Percentiles rank a stretch among this genome's conserved stretches.
Evolutionary conservation across 2,329 filamentous ascomycete species (phyloP).

Genomic region (Neurospora sp.): DNA sequence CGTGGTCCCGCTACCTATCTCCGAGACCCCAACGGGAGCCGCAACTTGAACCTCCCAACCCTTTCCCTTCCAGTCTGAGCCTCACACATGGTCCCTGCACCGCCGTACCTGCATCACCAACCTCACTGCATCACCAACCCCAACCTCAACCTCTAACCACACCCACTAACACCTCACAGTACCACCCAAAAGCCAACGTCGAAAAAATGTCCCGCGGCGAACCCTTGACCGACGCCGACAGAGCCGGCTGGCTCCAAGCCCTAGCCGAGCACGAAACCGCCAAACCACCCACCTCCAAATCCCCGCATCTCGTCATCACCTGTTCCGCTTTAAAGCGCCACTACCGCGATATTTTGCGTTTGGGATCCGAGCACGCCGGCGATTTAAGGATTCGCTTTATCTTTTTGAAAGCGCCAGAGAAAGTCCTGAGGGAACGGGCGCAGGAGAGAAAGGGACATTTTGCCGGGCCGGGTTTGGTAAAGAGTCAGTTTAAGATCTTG

Average conservation of each 20-base stretch:
- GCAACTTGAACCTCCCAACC: neutral
- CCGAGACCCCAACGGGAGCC: neutral
- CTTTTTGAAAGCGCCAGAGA: slow-evolving; percentile 57
- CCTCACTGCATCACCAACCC: neutral
- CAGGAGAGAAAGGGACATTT: slow-evolving; percentile 57
- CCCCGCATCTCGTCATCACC: slow-evolving; percentile 57
- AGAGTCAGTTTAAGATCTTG: slow-evolving; percentile 62
- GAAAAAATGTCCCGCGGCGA: slow-evolving; percentile 63
- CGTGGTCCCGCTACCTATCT: neutral
- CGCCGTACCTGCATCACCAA: neutral
- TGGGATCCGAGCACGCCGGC: slow-evolving; percentile 45
- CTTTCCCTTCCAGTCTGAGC: neutral
- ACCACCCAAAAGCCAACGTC: slow-evolving; percentile 53
- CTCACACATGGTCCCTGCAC: neutral
- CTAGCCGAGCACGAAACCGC: slow-evolving; percentile 41
- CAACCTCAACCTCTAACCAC: neutral
- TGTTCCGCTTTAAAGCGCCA: slow-evolving; percentile 73
- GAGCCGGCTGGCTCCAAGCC: slow-evolving; percentile 66
- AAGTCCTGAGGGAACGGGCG: slow-evolving; percentile 53
- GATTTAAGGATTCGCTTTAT: slow-evolving; percentile 59
- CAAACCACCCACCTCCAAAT: slow-evolving; percentile 22
- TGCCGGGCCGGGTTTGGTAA: slow-evolving; percentile 32
- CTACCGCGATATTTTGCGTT: slow-evolving; percentile 60
- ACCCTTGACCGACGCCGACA: slow-evolving; percentile 63
- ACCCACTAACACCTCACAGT: slow-evolving; percentile 25